These are phyloP conservation scores for Lophium mytilinum DNA, from an alignment of 495 filamentous ascomycete species.

Conservation along the genomic window DNA sequence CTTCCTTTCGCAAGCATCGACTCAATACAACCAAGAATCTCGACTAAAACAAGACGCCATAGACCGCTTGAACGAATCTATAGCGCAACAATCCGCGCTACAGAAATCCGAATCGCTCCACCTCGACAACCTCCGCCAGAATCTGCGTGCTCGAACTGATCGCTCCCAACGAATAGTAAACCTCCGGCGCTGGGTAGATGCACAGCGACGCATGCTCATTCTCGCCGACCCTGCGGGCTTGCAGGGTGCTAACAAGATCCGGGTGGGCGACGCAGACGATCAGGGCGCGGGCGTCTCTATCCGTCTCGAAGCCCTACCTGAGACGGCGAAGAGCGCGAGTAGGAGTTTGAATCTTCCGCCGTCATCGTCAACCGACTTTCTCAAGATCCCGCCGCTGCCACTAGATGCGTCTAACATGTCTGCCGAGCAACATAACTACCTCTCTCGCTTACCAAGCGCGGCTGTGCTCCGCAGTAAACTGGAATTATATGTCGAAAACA, in stretches of 20 bases:
- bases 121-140: slow-evolving; percentile 56
- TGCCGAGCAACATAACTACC: slow-evolving; percentile 8
- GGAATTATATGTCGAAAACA: slow-evolving; percentile 43
- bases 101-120: slow-evolving; percentile 66
- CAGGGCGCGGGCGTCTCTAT: slow-evolving; percentile 41
- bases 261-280: slow-evolving; percentile 48
- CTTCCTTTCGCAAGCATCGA: slow-evolving; percentile 63
- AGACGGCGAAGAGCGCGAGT: slow-evolving; percentile 16
- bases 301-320: slow-evolving; percentile 19
- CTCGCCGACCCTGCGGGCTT: slow-evolving; percentile 15
- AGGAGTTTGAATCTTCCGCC: not conserved
- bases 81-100: slow-evolving; percentile 71
- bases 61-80: slow-evolving; percentile 63
- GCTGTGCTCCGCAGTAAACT: slow-evolving; percentile 32
- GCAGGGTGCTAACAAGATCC: slow-evolving; percentile 18
- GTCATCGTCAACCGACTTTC: not conserved
- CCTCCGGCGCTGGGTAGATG: slow-evolving; percentile 46
- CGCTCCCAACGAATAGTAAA: slow-evolving; percentile 55
- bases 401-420: slow-evolving; percentile 1
- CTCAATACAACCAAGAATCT: slow-evolving; percentile 65
- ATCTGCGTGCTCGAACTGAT: slow-evolving; percentile 49
- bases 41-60: slow-evolving; percentile 74
- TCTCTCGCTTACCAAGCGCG: slow-evolving; percentile 28
- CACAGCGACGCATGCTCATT: slow-evolving; percentile 37
- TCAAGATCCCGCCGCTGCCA: slow-evolving; percentile 7